phyloP scores from a whole-genome alignment of 2,329 filamentous ascomycete species.

The Elsinoe fawcettii region DNA sequence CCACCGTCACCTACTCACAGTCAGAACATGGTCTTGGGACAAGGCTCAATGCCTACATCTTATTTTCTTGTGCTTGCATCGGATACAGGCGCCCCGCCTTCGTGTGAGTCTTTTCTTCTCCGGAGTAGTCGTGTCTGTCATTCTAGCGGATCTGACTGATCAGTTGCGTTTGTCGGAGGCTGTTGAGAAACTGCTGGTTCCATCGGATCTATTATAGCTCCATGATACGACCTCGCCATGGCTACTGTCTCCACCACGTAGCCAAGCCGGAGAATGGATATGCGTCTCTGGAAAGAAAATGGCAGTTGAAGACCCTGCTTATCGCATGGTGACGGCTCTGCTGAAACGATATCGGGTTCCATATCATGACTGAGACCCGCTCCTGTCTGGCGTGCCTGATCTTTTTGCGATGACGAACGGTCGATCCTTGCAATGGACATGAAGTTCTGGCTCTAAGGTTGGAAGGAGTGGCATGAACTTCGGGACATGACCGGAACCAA shows the following conservation, averaged over 20 bases:
- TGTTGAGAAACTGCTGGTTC: not conserved
- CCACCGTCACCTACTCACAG: not conserved
- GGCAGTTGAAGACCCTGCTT: not conserved
- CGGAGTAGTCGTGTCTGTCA: not conserved
- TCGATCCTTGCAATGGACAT: not conserved
- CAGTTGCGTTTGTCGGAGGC: not conserved
- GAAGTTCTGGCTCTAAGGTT: not conserved
- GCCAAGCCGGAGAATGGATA: no score
- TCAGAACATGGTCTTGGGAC: not conserved
- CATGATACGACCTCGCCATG: not conserved
- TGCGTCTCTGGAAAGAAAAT: not conserved
- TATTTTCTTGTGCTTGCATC: conserved; percentile 8
- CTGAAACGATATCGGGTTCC: not conserved
- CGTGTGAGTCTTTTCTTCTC: conserved; percentile 8
- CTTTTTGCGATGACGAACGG: not conserved
- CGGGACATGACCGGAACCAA: not conserved
- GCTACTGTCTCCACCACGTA: no score
- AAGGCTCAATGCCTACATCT: not conserved
- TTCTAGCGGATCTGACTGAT: not conserved
- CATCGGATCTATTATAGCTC: conserved; percentile 6
- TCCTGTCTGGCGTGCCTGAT: not conserved
- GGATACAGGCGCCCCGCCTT: not conserved
- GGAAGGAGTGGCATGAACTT: not conserved
- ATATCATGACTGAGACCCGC: not conserved
- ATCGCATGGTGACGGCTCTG: not conserved